Conservation (phyloP, 257 asterid genomes). For the Rauvolfia tetraphylla region DNA sequence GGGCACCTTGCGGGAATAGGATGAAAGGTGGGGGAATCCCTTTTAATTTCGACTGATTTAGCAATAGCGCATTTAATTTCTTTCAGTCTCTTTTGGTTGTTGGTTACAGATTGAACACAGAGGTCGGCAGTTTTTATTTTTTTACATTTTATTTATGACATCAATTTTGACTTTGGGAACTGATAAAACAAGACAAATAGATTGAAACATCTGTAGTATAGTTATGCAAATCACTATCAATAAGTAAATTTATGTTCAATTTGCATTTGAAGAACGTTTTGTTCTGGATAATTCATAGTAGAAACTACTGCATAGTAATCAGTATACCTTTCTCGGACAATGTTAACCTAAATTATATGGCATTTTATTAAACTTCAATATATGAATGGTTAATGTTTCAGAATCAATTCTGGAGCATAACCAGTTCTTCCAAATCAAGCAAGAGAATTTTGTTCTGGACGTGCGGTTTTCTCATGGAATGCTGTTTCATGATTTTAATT, state of each 20-base stretch:
- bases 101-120: neutral
- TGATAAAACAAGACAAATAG: neutral
- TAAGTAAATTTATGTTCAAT: neutral
- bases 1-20: neutral
- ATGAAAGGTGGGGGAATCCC: neutral
- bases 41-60: neutral
- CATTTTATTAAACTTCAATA: neutral
- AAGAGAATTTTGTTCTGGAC: conserved; percentile 13
- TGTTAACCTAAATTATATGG: neutral
- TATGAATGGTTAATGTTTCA: conserved; percentile 5
- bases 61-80: neutral
- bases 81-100: neutral
- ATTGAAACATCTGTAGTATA: neutral
- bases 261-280: neutral
- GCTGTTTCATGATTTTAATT: conserved; percentile 8
- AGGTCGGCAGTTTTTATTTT: too few species aligned
- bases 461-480: conserved; percentile 1
- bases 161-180: neutral
- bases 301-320: neutral
- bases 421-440: neutral
- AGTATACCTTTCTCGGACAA: neutral
- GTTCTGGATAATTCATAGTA: neutral
- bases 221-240: neutral
- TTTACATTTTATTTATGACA: too few species aligned
- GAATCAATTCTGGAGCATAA: neutral